Evolutionary conservation across 2,329 filamentous ascomycete genomes (phyloP).

Genomic region (Emmonsia crescens): DNA sequence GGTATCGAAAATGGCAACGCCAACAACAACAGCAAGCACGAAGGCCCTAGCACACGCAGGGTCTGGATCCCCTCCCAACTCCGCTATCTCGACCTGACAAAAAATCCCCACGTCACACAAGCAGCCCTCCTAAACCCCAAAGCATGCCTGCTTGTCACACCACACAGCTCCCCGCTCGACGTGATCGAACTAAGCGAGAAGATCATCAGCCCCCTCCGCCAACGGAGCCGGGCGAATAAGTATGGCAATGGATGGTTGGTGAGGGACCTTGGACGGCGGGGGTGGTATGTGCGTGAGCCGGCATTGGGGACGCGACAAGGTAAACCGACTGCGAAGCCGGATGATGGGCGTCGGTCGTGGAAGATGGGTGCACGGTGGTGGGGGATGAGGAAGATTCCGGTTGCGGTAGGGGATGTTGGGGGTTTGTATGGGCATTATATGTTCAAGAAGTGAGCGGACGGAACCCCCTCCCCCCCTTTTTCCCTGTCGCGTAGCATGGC

Average conservation of each 20-base stretch:
- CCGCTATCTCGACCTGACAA: slow-evolving; percentile 66
- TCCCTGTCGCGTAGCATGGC: neutral
- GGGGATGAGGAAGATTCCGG: slow-evolving; percentile 64
- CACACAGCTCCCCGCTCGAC: slow-evolving; percentile 55
- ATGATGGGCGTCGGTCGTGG: slow-evolving; percentile 56
- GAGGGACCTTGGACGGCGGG: slow-evolving; percentile 56
- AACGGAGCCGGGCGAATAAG: slow-evolving; percentile 44
- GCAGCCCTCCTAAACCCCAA: slow-evolving; percentile 48
- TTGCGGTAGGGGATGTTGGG: slow-evolving; percentile 45
- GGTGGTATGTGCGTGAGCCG: slow-evolving; percentile 51
- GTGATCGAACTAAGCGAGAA: slow-evolving; percentile 66
- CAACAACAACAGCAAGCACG: slow-evolving; percentile 17
- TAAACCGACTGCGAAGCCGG: slow-evolving; percentile 19
- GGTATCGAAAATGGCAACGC: too few relatives aligned
- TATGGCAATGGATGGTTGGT: slow-evolving; percentile 57
- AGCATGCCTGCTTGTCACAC: slow-evolving; percentile 46
- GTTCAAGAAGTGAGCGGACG: slow-evolving; percentile 39
- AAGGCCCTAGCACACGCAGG: slow-evolving; percentile 15
- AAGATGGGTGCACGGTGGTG: slow-evolving; percentile 78
- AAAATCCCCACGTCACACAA: slow-evolving; percentile 49
- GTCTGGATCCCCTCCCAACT: slow-evolving; percentile 49
- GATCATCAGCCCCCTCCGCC: slow-evolving; percentile 53
- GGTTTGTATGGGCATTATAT: slow-evolving; percentile 51
- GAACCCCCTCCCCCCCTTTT: neutral
- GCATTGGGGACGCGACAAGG: slow-evolving; percentile 20